These are phyloP conservation scores for Aspergillus piperis DNA, from an alignment of 2,329 filamentous ascomycete genomes.

Conservation along the genomic window DNA sequence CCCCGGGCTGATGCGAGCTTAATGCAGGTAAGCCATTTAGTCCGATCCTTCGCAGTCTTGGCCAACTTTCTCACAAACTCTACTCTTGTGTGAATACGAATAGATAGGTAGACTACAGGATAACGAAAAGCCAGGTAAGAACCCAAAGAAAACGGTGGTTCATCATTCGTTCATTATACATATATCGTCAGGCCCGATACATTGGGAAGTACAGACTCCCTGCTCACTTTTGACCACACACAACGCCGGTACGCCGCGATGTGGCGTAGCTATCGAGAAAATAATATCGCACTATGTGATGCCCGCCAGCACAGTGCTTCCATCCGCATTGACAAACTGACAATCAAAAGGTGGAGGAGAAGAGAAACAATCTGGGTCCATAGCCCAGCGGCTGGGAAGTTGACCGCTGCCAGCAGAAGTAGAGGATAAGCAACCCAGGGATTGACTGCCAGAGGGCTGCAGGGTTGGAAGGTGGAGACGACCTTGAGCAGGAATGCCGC, in stretches of 20 bases:
- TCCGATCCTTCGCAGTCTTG: background rate
- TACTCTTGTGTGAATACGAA: no score
- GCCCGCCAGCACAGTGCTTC: conserved; percentile 16
- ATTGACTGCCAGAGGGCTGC: conserved; percentile 70
- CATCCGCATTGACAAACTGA: conserved; percentile 44
- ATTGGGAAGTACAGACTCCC: background rate
- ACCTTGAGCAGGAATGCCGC: conserved; percentile 70
- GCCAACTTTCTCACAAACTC: no score
- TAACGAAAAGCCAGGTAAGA: no score
- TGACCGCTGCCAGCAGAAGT: conserved; percentile 67
- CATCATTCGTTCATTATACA: background rate
- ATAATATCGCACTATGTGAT: background rate
- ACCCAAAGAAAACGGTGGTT: no score
- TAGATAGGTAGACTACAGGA: no score
- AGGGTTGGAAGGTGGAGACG: conserved; percentile 64
- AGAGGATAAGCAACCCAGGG: conserved; percentile 67
- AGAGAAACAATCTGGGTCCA: conserved; percentile 46
- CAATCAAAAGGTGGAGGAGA: conserved; percentile 49
- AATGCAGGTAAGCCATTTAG: background rate
- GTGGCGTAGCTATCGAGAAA: background rate
- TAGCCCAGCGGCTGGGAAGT: conserved; percentile 49
- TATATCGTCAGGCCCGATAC: background rate
- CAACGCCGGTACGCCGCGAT: background rate
- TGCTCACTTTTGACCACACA: background rate
- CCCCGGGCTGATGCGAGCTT: background rate